Conservation (phyloP, 768 basidiomycete genomes). For the Lentinus tigrinus region DNA sequence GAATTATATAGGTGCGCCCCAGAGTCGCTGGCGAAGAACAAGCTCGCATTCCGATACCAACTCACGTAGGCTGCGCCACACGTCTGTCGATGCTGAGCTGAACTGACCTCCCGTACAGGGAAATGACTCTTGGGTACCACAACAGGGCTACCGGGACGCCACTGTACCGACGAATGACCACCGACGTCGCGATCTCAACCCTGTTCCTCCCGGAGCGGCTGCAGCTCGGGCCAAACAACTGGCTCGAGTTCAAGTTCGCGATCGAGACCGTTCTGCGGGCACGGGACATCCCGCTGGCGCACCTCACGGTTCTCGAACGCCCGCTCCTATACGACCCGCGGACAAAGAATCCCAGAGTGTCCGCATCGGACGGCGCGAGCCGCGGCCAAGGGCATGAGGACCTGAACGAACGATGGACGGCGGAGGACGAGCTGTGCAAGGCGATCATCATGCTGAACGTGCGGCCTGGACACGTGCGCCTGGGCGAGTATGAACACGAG, state of each 20-base stretch:
- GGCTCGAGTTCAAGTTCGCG: slow-evolving; percentile 11
- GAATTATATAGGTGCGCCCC: no score
- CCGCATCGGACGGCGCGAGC: neutral
- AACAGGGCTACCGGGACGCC: no score
- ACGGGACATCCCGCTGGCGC: slow-evolving; percentile 6
- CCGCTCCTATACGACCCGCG: neutral
- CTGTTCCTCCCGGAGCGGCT: slow-evolving; percentile 5
- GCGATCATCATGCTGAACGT: slow-evolving; percentile 11
- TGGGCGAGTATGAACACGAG: slow-evolving; percentile 1
- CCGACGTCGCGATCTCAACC: no score
- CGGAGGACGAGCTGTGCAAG: slow-evolving; percentile 13
- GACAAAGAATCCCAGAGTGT: neutral
- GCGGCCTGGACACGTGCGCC: neutral
- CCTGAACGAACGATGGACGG: neutral
- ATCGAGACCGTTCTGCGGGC: slow-evolving; percentile 4
- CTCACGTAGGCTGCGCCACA: no score
- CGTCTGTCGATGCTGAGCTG: no score
- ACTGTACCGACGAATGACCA: no score
- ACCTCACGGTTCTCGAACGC: neutral
- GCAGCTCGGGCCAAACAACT: slow-evolving; percentile 1
- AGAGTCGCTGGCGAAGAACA: no score
- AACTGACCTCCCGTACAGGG: no score
- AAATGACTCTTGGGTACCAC: no score
- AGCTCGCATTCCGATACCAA: no score
- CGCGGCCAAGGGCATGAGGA: neutral